These are phyloP conservation scores for Neonectria ditissima DNA, from an alignment of 2,329 filamentous ascomycete species.

Conservation along the genomic window DNA sequence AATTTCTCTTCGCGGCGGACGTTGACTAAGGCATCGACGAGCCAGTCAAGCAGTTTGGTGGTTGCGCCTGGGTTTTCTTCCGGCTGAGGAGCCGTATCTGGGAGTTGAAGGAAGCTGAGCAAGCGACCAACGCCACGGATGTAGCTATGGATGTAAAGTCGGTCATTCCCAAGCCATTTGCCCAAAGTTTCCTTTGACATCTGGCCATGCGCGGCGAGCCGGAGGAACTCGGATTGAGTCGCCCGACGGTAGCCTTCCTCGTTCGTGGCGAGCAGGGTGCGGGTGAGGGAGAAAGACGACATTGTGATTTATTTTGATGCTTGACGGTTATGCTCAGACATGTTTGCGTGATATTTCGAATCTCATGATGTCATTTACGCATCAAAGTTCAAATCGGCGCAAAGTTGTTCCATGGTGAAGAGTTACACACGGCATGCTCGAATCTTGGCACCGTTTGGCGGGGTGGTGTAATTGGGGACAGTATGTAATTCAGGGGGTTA, in stretches of 20 bases:
- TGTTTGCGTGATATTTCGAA: not conserved
- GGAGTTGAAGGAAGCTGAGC: conserved; percentile 70
- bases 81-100: conserved; percentile 44
- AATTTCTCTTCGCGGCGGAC: conserved; percentile 75
- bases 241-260: conserved; percentile 62
- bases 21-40: conserved; percentile 74
- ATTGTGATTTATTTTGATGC: not conserved
- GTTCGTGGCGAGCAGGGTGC: conserved; percentile 65
- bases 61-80: conserved; percentile 50
- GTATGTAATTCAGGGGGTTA: too few species aligned
- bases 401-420: not conserved
- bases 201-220: conserved; percentile 71
- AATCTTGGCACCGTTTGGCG: not conserved
- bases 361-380: not conserved
- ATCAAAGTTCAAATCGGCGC: not conserved
- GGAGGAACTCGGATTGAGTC: conserved; percentile 75
- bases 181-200: conserved; percentile 67
- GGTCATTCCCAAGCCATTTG: conserved; percentile 78
- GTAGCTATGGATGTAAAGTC: conserved; percentile 78
- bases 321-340: not conserved
- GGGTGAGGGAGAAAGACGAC: conserved; percentile 61
- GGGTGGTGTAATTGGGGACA: too few species aligned
- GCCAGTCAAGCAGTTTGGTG: conserved; percentile 69
- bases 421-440: not conserved
- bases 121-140: conserved; percentile 75